phyloP scores from a whole-genome alignment of 2,329 filamentous ascomycete species.

The Simplicillium sp. region DNA sequence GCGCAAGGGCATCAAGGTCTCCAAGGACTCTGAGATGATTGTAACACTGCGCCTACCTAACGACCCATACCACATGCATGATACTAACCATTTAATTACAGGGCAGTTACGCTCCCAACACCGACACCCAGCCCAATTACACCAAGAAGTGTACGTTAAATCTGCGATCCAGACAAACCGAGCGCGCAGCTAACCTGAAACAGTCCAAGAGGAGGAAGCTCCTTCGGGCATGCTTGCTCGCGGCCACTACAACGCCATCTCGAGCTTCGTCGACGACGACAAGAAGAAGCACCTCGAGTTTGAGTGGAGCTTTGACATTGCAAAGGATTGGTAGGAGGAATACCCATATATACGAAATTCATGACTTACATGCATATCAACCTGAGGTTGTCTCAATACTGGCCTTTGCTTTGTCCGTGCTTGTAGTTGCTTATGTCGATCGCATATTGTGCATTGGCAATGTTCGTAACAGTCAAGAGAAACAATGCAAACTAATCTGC shows the following conservation, averaged over 20 bases:
- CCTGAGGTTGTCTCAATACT: background rate
- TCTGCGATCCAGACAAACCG: background rate
- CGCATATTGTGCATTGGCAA: too few relatives aligned
- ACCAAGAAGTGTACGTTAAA: conserved; percentile 75
- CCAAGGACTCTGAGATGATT: conserved; percentile 98
- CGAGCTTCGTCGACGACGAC: conserved; percentile 93
- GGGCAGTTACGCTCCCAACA: conserved; percentile 92
- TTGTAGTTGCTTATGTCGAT: too few relatives aligned
- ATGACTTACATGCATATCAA: background rate
- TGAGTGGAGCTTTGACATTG: conserved; percentile 93
- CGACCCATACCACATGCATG: too few relatives aligned
- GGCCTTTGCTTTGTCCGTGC: too few relatives aligned
- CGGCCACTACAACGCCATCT: conserved; percentile 81
- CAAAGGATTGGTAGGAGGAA: conserved; percentile 75
- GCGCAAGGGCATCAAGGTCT: conserved; percentile 74
- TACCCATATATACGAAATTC: background rate
- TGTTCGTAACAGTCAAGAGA: too few relatives aligned
- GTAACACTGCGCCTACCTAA: conserved; percentile 31
- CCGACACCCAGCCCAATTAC: conserved; percentile 75
- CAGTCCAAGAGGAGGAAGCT: conserved; percentile 86
- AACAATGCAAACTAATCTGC: too few relatives aligned
- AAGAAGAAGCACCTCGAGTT: conserved; percentile 84
- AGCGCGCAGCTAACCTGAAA: conserved; percentile 1
- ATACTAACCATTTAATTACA: conserved; percentile 22
- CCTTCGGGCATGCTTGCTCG: conserved; percentile 84